Evolutionary conservation across 1,284 basidiomycete species (phyloP), one percentile per base, ranked within the genome.

Genomic region (Trichosporon asahii): DNA sequence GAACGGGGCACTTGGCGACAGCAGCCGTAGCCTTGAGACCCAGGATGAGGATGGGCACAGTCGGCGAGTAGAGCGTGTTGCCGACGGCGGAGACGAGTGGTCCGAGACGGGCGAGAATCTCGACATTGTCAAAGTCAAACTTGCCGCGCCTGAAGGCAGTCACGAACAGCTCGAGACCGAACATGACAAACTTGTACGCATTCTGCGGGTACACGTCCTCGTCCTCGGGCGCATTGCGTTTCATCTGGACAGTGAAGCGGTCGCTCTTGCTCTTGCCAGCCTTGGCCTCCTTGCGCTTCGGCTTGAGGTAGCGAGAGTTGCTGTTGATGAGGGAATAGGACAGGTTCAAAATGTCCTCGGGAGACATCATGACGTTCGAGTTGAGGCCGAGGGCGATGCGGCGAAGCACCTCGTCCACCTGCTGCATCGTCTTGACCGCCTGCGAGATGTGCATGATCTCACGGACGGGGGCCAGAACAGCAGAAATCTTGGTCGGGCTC

Each of bases 131-230:
- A 79, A 96, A 90, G 79, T 96, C 90, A 77, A 98, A 97, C 35
- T 90, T 90, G 73, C 90, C 90, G 12, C 94, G 88, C 44, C 92
- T 89, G 79, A 94, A 89, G 0, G 94, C 93, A 2, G 93, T 94
- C 75, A 91, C 89, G 77, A 99, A 92, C 12, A 99, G 86, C 72
- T 99, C 95, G 23, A 99, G 86, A 64, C 97, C 97, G 74, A 99
- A 94, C 1, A 89, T 88, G 64, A 98, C 89, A 76, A 99, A 99
- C 68, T 93, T 95, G 79, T 80, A 77, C 2, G 74, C 95, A 80
- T 97, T 98, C 75, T 90, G 89, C 0, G 89, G 86, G 80, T 91
- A 97, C 76, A 93, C 88, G 77, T 94, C 89, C 1, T 84, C 85
- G 11, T 89, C 87, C 14, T 82, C 80, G 7, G 85, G 84, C 25